phyloP scores from a whole-genome alignment of 306 rosid genomes.

The Quercus bicolor region DNA sequence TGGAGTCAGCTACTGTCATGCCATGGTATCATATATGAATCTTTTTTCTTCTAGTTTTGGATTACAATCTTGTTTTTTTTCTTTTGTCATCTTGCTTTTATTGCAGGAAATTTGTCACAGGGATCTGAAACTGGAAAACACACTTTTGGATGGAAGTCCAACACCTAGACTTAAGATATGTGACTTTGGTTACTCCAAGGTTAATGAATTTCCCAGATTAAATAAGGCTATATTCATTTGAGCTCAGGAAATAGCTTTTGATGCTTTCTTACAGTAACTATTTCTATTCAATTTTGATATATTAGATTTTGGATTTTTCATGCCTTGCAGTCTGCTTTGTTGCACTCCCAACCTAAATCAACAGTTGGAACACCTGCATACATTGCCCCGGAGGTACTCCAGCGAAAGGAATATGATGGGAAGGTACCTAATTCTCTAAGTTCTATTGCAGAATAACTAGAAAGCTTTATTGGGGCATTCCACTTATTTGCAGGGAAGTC shows the following conservation, averaged over 20 bases:
- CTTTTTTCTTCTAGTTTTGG: background rate
- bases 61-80: background rate
- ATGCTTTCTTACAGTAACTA: background rate
- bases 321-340: slow-evolving; percentile 59
- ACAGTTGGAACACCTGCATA: slow-evolving; percentile 95
- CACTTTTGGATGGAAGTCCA: slow-evolving; percentile 83
- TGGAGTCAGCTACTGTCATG: slow-evolving; percentile 91
- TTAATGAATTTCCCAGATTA: slow-evolving; percentile 17
- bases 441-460: background rate
- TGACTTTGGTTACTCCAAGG: slow-evolving; percentile 98
- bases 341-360: slow-evolving; percentile 91
- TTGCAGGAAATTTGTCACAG: slow-evolving; percentile 90
- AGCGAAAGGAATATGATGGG: slow-evolving; percentile 78
- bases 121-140: slow-evolving; percentile 91
- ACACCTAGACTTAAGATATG: slow-evolving; percentile 83
- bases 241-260: background rate
- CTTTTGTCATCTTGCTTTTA: background rate
- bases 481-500: background rate
- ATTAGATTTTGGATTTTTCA: background rate
- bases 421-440: slow-evolving; percentile 49
- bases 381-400: slow-evolving; percentile 86
- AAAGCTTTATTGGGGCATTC: background rate
- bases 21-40: slow-evolving; percentile 49
- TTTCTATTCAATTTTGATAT: background rate
- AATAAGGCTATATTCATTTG: background rate